Base-by-base conservation (phyloP, 1,284 basidiomycete species). In the Moniliophthora roreri region DNA sequence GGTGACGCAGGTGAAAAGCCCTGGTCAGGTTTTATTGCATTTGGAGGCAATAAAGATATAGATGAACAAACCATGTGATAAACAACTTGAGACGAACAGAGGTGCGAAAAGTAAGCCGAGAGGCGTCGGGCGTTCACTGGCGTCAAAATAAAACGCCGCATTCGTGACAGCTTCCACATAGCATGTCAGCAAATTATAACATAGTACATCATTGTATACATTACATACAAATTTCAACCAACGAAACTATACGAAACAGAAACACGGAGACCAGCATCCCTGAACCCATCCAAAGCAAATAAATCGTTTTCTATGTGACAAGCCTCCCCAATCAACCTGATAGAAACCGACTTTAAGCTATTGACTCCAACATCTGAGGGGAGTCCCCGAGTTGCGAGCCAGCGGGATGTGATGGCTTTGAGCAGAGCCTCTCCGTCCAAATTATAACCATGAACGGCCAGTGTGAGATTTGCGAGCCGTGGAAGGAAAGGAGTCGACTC, bases 261-360 rank as follows among this genome's bases (percentile, higher is more conserved):
- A 23, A 46, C 28, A 11, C 44, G 44, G 23, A 46, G 24, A 3
- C 44, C 44, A 10, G 21, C 44, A n/a, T 46, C 44, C 24, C 26
- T 23, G 44, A 46, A 46, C n/a, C 44, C 24, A n/a, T 28, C n/a
- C 44, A 46, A 46, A 11, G 44, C 44, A 28, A 46, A 18, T 28
- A 16, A 28, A 13, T 46, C 44, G 13, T 21, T 15, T 8, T 10
- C 6, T 32, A 32, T 13, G 2, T 4, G 16, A 46, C 24, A 4
- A 4, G 24, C 21, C 24, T 32, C 16, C 26, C 24, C 44, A 23
- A 46, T 24, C 21, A 46, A 7, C 7, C 24, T 32, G 24, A 46
- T 23, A 32, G 24, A 10, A 32, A 46, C 24, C 13, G 44, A 28
- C 24, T 46, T 46, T n/a, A 46, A 7, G 16, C 44, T 28, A n/a